A percentile compares a stretch with the other conserved stretches of the same genome.
phyloP scores from a whole-genome alignment of 805 yeast genomes.

The Hanseniaspora singularis region DNA sequence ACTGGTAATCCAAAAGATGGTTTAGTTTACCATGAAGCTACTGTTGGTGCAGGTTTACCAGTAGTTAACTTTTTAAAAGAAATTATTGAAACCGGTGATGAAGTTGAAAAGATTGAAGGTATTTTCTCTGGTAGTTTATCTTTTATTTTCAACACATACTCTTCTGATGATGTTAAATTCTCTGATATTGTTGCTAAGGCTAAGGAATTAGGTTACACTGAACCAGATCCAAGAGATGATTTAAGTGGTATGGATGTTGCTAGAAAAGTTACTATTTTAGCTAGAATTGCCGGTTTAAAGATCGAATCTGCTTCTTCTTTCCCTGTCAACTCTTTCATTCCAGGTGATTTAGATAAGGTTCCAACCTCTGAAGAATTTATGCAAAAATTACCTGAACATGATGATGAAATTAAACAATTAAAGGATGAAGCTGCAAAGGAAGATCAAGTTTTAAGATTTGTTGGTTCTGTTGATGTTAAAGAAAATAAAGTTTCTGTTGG shows the following conservation, averaged over 20 bases:
- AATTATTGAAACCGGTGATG: slow-evolving; percentile 83
- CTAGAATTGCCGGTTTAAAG: slow-evolving; percentile 78
- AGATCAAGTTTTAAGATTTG: slow-evolving; percentile 81
- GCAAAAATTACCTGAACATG: slow-evolving; percentile 70
- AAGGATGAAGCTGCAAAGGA: slow-evolving; percentile 73
- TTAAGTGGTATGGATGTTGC: slow-evolving; percentile 97
- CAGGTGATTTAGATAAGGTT: slow-evolving; percentile 66
- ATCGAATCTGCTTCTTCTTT: slow-evolving; percentile 83
- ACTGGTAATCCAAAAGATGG: slow-evolving; percentile 43
- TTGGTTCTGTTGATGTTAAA: slow-evolving; percentile 76
- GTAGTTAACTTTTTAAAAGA: slow-evolving; percentile 81
- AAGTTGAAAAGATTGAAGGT: slow-evolving; percentile 84
- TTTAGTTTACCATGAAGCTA: slow-evolving; percentile 91
- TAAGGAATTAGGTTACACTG: slow-evolving; percentile 86
- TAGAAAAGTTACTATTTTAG: slow-evolving; percentile 90
- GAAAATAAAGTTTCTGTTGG: slow-evolving; percentile 68
- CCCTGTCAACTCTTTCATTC: slow-evolving; percentile 89
- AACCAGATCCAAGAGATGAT: slow-evolving; percentile 99
- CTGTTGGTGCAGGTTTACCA: slow-evolving; percentile 98
- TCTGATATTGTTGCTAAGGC: slow-evolving; percentile 85
- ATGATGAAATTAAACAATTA: slow-evolving; percentile 60
- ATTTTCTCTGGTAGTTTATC: slow-evolving; percentile 93
- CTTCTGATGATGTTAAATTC: slow-evolving; percentile 62
- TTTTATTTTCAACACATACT: slow-evolving; percentile 86
- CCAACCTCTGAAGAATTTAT: slow-evolving; percentile 66